phyloP scores from a whole-genome alignment of 768 basidiomycete genomes.

The Gloeostereum incarnatum region DNA sequence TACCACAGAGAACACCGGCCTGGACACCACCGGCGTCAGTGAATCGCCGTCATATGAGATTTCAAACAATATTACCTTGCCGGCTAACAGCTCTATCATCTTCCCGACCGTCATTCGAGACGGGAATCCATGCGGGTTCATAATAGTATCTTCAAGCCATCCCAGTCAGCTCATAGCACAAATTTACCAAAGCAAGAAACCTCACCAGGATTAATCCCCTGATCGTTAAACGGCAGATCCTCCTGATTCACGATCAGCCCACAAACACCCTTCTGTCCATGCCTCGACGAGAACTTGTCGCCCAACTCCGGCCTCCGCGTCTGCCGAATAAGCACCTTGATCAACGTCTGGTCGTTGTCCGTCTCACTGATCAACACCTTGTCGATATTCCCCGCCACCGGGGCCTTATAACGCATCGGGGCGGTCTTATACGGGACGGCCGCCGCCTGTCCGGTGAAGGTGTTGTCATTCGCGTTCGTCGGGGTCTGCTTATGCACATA shows the following conservation, averaged over 20 bases:
- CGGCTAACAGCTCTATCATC: slow-evolving; percentile 96
- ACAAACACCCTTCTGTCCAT: slow-evolving; percentile 99
- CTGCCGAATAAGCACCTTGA: slow-evolving; percentile 96
- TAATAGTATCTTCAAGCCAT: slow-evolving; percentile 88
- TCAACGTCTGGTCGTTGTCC: slow-evolving; percentile 91
- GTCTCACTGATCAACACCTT: slow-evolving; percentile 97
- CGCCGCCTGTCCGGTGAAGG: slow-evolving; percentile 75
- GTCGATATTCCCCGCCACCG: slow-evolving; percentile 91
- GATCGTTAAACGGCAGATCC: slow-evolving; percentile 99
- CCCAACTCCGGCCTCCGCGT: slow-evolving; percentile 94
- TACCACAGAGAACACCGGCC: slow-evolving; percentile 88
- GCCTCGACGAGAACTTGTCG: slow-evolving; percentile 96
- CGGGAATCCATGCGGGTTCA: slow-evolving; percentile 99
- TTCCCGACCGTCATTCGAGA: slow-evolving; percentile 99
- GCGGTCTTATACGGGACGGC: slow-evolving; percentile 86
- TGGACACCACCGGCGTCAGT: slow-evolving; percentile 15
- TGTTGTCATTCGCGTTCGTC: slow-evolving; percentile 87
- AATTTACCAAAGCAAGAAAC: slow-evolving; percentile 6
- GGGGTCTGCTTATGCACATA: slow-evolving; percentile 98
- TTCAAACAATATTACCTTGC: slow-evolving; percentile 80
- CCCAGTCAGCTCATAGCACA: slow-evolving; percentile 8
- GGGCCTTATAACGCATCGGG: slow-evolving; percentile 89
- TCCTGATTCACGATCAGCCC: slow-evolving; percentile 98
- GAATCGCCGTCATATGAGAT: not conserved
- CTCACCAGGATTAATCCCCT: slow-evolving; percentile 86